Conservation (phyloP, 2,329 filamentous ascomycete species). For the Epichloe sibirici region DNA sequence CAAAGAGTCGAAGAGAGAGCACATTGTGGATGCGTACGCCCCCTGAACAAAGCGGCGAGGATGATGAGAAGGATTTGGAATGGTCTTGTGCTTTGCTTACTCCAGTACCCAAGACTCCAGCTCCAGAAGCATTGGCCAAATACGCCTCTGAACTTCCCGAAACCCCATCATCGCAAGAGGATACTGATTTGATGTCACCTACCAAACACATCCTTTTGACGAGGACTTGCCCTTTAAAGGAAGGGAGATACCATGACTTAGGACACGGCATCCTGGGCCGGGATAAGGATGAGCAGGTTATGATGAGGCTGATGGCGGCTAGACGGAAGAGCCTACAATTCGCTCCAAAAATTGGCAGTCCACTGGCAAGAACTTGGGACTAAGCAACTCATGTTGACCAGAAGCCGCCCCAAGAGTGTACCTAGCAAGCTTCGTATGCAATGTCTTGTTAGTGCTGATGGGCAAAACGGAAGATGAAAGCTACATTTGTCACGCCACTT, state of each 20-base stretch:
- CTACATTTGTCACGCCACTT: not conserved
- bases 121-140: conserved; percentile 40
- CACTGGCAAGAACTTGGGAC: conserved; percentile 47
- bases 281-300: conserved; percentile 43
- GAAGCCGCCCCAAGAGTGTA: not conserved
- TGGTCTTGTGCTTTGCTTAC: conserved; percentile 36
- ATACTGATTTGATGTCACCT: conserved; percentile 22
- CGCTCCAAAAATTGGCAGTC: conserved; percentile 63
- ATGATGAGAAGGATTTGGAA: conserved; percentile 26
- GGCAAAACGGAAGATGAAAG: not conserved
- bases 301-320: conserved; percentile 56
- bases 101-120: conserved; percentile 46
- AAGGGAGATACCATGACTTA: conserved; percentile 24
- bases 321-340: conserved; percentile 68
- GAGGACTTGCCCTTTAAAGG: conserved; percentile 44
- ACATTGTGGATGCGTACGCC: conserved; percentile 43
- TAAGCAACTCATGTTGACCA: conserved; percentile 5
- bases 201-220: conserved; percentile 28
- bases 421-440: not conserved
- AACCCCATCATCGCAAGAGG: conserved; percentile 27
- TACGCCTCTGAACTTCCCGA: conserved; percentile 40
- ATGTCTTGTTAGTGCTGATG: not conserved
- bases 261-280: conserved; percentile 32
- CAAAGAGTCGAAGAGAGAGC: conserved; percentile 40
- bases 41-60: conserved; percentile 28